These are phyloP conservation scores for Ophioceras dolichostomum DNA, from an alignment of 2,329 filamentous ascomycete species.

Conservation along the genomic window DNA sequence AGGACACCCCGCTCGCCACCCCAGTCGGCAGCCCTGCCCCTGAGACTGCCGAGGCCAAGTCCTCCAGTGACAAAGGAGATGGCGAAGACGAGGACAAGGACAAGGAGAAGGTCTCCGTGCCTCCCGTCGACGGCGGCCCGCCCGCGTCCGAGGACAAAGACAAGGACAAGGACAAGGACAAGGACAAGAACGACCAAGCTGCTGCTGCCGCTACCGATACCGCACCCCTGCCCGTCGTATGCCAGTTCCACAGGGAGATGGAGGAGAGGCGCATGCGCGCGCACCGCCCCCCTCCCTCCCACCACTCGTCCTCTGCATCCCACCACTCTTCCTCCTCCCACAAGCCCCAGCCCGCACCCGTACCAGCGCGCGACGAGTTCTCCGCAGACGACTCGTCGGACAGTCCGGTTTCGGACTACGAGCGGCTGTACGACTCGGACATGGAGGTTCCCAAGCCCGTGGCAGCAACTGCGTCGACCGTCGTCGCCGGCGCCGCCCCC, in stretches of 20 bases:
- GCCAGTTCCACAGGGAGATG: constrained; percentile 3
- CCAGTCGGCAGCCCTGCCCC: constrained; percentile 18
- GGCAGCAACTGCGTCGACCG: constrained; percentile 22
- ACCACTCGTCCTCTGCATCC: no score
- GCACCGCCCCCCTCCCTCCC: no score
- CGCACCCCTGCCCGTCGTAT: constrained; percentile 1
- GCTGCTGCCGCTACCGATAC: no score
- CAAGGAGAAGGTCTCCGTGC: constrained; percentile 21
- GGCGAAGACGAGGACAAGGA: constrained; percentile 8
- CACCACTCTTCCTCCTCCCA: constrained; percentile 9
- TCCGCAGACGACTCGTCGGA: constrained; percentile 45
- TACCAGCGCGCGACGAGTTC: constrained; percentile 17
- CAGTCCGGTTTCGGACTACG: constrained; percentile 46
- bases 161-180: no score
- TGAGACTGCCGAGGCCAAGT: constrained; percentile 5
- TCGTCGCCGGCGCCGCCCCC: constrained; percentile 13
- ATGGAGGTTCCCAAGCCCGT: constrained; percentile 31
- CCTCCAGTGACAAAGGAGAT: constrained; percentile 3
- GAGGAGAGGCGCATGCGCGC: constrained; percentile 1
- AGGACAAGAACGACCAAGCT: no score
- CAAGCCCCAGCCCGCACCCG: constrained; percentile 11
- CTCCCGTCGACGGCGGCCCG: constrained; percentile 10
- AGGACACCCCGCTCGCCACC: constrained; percentile 15
- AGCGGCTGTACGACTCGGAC: constrained; percentile 39
- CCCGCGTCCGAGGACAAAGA: no score